Evolutionary conservation across 768 basidiomycete genomes (phyloP).

Genomic region (Auricularia cornea): DNA sequence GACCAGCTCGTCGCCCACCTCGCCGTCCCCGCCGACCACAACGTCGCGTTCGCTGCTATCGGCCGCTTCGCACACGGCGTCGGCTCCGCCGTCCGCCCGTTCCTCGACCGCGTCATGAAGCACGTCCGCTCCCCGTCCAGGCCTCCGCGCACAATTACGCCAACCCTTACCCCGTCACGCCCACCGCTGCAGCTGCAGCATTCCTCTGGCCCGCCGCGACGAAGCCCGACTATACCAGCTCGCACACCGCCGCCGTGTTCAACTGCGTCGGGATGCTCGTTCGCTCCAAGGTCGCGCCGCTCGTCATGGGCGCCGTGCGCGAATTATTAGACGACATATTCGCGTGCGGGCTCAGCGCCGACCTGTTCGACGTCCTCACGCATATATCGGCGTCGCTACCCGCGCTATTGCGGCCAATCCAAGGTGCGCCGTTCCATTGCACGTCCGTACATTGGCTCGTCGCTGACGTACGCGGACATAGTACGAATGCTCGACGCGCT

Average conservation of each 20-base stretch:
- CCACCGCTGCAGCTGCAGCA: neutral
- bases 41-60: slow-evolving; percentile 80
- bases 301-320: slow-evolving; percentile 89
- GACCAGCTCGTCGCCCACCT: neutral
- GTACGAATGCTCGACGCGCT: slow-evolving; percentile 86
- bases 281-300: slow-evolving; percentile 79
- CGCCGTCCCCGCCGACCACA: neutral
- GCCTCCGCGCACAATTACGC: no score
- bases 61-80: slow-evolving; percentile 91
- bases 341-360: slow-evolving; percentile 84
- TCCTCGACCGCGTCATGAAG: slow-evolving; percentile 82
- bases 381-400: slow-evolving; percentile 73
- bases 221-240: neutral
- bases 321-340: slow-evolving; percentile 97
- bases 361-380: slow-evolving; percentile 72
- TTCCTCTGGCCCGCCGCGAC: neutral
- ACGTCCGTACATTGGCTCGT: neutral
- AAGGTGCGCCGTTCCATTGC: neutral
- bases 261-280: slow-evolving; percentile 89
- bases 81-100: slow-evolving; percentile 90
- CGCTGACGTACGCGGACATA: slow-evolving; percentile 18
- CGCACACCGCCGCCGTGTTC: neutral
- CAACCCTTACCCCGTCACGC: neutral
- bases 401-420: neutral
- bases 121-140: slow-evolving; percentile 54